phyloP scores from a whole-genome alignment of 768 basidiomycete species.

The Pleurotus salmoneostramineus region DNA sequence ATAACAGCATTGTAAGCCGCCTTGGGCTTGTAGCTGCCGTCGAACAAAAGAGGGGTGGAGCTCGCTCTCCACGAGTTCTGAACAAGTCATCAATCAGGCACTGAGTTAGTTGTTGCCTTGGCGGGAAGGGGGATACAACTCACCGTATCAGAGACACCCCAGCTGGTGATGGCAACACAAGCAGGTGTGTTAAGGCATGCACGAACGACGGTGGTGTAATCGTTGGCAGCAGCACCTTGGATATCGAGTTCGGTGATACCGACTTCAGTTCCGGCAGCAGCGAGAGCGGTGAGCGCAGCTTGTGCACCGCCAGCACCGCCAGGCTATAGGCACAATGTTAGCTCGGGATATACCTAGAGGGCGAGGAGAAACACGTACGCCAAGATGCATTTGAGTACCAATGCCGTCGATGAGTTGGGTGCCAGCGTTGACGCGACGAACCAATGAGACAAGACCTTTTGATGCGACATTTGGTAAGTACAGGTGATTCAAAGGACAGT shows the following conservation, averaged over 20 bases:
- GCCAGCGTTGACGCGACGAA: conserved; percentile 35
- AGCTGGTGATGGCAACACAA: conserved; percentile 46
- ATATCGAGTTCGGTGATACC: conserved; percentile 48
- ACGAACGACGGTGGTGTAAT: conserved; percentile 40
- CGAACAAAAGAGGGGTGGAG: conserved; percentile 39
- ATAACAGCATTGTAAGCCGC: conserved; percentile 30
- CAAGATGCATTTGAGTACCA: conserved; percentile 43
- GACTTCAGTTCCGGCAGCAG: conserved; percentile 36
- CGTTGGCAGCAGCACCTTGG: conserved; percentile 29
- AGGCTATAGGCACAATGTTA: conserved; percentile 20
- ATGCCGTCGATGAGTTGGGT: conserved; percentile 41
- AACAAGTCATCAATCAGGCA: neutral
- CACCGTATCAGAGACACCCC: conserved; percentile 45
- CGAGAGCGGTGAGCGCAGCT: conserved; percentile 41
- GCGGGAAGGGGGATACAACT: conserved; percentile 8
- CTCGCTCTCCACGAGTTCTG: conserved; percentile 45
- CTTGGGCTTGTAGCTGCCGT: conserved; percentile 44
- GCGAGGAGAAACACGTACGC: conserved; percentile 15
- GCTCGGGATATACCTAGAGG: neutral
- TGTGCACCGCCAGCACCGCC: conserved; percentile 36
- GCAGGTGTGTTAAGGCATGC: conserved; percentile 37
- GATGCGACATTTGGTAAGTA: conserved; percentile 6
- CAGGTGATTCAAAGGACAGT: too few species aligned
- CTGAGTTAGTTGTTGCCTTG: neutral
- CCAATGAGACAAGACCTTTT: conserved; percentile 31